Conservation (phyloP, 805 yeast genomes). For the Metschnikowia reukaufii region DNA sequence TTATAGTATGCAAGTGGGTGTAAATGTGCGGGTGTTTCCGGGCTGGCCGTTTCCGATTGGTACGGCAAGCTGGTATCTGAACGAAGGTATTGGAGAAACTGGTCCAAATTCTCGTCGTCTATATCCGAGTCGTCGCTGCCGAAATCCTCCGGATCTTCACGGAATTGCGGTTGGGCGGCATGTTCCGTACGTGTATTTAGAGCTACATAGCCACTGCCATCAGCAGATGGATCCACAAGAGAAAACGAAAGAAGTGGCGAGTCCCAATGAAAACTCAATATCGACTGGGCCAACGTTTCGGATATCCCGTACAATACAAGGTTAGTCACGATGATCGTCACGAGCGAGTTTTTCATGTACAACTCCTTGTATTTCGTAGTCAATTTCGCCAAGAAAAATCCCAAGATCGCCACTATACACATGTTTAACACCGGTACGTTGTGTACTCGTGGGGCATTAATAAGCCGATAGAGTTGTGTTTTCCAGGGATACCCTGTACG, state of each 20-base stretch:
- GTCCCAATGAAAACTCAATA: constrained; percentile 32
- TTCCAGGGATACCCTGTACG: not conserved
- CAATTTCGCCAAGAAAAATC: constrained; percentile 49
- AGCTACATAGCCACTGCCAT: not conserved
- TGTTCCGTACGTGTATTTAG: not conserved
- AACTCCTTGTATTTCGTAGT: constrained; percentile 58
- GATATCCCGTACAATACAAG: constrained; percentile 84
- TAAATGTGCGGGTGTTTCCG: not conserved
- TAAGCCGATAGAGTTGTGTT: constrained; percentile 13
- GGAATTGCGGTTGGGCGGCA: not conserved
- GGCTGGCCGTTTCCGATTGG: not conserved
- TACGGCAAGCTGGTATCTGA: constrained; percentile 22
- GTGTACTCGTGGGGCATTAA: constrained; percentile 39
- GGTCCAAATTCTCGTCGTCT: constrained; percentile 31
- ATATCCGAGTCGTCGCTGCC: constrained; percentile 23
- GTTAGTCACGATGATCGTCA: constrained; percentile 82
- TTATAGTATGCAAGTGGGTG: constrained; percentile 46
- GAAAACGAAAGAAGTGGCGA: constrained; percentile 8
- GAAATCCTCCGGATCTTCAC: not conserved
- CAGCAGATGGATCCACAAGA: not conserved
- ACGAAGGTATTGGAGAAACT: constrained; percentile 36
- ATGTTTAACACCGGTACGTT: constrained; percentile 60
- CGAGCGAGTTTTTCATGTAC: constrained; percentile 62
- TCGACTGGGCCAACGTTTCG: constrained; percentile 83
- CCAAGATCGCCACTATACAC: constrained; percentile 49